Percentiles rank a stretch among this genome's conserved stretches.
Conservation (phyloP, 768 basidiomycete species). For the Trametes cinnabarina region DNA sequence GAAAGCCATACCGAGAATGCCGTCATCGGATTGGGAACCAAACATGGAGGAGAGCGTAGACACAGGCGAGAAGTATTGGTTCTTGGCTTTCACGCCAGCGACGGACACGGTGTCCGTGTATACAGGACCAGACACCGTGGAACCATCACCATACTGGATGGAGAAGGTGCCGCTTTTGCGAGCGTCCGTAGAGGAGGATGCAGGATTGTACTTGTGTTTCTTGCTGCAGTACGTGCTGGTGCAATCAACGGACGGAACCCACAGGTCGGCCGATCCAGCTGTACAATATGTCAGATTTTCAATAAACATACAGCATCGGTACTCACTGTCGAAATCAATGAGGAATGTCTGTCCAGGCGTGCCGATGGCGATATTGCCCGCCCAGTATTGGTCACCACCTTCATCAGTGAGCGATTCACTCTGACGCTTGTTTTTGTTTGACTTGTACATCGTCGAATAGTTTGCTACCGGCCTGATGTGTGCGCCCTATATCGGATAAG, state of each 20-base stretch:
- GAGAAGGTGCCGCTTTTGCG: constrained; percentile 28
- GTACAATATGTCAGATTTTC: neutral
- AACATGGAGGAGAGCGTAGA: constrained; percentile 16
- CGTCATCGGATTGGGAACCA: constrained; percentile 15
- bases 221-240: constrained; percentile 5
- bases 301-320: neutral
- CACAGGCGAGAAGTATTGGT: constrained; percentile 22
- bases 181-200: constrained; percentile 26
- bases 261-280: constrained; percentile 23
- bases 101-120: constrained; percentile 36
- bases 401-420: constrained; percentile 25
- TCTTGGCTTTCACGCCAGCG: constrained; percentile 27
- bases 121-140: constrained; percentile 30
- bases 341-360: constrained; percentile 38
- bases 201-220: constrained; percentile 30
- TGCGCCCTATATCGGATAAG: constrained; percentile 20
- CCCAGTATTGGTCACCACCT: constrained; percentile 33
- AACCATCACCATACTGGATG: constrained; percentile 40
- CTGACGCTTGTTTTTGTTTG: constrained; percentile 15
- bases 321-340: constrained; percentile 21
- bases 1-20: constrained; percentile 27
- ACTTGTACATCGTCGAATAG: neutral
- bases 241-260: constrained; percentile 21
- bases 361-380: constrained; percentile 44
- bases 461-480: constrained; percentile 25